Evolutionary conservation across 345 rosid genomes (phyloP).

Genomic region (Acer saccharum): DNA sequence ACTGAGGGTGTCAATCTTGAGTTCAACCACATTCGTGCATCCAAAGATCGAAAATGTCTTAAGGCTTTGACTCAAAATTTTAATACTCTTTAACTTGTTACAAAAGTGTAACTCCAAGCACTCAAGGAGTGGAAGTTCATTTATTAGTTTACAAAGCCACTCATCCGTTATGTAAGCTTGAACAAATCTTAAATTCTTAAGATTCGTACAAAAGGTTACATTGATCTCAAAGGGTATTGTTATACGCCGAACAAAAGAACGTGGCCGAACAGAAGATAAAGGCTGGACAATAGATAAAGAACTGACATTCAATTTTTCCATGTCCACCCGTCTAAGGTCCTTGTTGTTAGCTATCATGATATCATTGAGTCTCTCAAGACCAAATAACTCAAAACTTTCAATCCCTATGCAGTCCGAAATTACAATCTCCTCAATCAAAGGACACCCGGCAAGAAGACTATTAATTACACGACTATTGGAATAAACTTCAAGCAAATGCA

Average conservation of each 20-base stretch:
- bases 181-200: background rate
- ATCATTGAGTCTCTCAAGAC: background rate
- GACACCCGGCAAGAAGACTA: background rate
- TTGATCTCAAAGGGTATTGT: background rate
- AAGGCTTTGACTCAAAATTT: background rate
- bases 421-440: background rate
- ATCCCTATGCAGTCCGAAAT: background rate
- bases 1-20: background rate
- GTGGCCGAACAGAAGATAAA: too few species aligned
- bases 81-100: background rate
- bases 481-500: background rate
- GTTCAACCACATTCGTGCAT: background rate
- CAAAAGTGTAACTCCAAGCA: background rate
- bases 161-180: background rate
- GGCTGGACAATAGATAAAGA: background rate
- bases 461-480: background rate
- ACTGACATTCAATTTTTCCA: background rate
- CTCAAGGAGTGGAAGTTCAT: background rate
- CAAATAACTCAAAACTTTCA: background rate
- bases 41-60: background rate
- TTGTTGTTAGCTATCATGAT: background rate
- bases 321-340: background rate
- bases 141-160: background rate
- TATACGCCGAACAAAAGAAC: too few species aligned
- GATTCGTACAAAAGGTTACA: background rate